Evolutionary conservation across 23 red algal species (phyloP).

Genomic region (Gracilaria caudata): DNA sequence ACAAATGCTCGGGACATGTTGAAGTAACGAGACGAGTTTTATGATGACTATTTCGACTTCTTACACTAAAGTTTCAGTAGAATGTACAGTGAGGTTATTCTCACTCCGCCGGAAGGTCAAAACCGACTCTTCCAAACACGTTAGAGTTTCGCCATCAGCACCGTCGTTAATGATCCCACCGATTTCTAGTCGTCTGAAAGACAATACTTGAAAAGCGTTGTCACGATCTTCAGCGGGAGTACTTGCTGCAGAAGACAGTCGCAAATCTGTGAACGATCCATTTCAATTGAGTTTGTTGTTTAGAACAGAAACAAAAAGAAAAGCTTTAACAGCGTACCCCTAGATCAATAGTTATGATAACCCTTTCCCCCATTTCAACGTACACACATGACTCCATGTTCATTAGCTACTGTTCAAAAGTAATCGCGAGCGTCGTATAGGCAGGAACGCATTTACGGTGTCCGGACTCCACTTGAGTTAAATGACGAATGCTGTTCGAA

Average conservation of each 20-base stretch:
- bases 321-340: not conserved
- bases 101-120: not conserved
- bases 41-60: no score
- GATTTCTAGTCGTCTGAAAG: slow-evolving; percentile 33
- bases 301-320: not conserved
- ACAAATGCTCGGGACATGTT: no score
- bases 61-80: no score
- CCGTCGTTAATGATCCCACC: slow-evolving; percentile 66
- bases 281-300: not conserved
- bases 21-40: no score
- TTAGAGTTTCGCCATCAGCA: slow-evolving; percentile 30
- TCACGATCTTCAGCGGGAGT: slow-evolving; percentile 34
- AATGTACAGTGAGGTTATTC: not conserved
- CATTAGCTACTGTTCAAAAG: not conserved
- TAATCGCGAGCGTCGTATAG: no score
- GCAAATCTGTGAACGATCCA: slow-evolving; percentile 45
- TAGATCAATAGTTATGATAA: not conserved
- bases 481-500: not conserved
- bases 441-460: no score
- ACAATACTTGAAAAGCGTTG: slow-evolving; percentile 43
- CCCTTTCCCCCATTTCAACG: not conserved
- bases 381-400: not conserved
- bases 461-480: not conserved
- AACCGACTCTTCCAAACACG: not conserved
- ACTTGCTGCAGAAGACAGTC: slow-evolving; percentile 20